A percentile compares a stretch with the other conserved stretches of the same genome.
Evolutionary conservation across 164 flowering plant species (phyloP).

Genomic region (Macadamia tetraphylla): DNA sequence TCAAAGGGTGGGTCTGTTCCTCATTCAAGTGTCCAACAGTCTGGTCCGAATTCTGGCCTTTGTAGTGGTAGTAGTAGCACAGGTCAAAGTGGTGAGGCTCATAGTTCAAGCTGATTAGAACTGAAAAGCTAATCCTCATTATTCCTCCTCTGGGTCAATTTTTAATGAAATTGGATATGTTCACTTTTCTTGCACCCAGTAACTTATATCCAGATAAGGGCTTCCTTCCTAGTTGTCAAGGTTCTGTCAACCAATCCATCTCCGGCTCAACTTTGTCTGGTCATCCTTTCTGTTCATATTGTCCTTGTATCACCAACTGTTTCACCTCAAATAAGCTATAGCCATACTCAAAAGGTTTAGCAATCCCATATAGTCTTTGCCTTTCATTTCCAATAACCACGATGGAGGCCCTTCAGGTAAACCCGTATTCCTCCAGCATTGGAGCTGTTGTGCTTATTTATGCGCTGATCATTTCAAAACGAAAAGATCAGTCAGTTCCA

Average conservation of each 20-base stretch:
- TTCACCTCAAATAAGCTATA: constrained; percentile 46
- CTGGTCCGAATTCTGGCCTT: constrained; percentile 38
- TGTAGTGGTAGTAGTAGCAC: constrained; percentile 17
- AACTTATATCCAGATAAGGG: constrained; percentile 5
- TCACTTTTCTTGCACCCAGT: background rate
- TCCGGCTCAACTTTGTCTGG: constrained; percentile 16
- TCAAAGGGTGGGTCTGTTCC: constrained; percentile 41
- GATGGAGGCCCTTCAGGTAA: constrained; percentile 13
- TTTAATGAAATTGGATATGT: constrained; percentile 11
- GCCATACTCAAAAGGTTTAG: constrained; percentile 23
- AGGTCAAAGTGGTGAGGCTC: constrained; percentile 28
- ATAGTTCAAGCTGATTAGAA: constrained; percentile 28
- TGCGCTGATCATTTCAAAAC: constrained; percentile 20
- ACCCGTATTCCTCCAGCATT: constrained; percentile 8
- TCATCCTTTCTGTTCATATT: constrained; percentile 32
- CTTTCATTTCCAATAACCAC: constrained; percentile 29
- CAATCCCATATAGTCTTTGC: constrained; percentile 26
- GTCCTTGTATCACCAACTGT: constrained; percentile 15
- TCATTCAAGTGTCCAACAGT: constrained; percentile 33
- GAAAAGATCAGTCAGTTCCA: constrained; percentile 17
- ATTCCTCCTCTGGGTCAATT: constrained; percentile 9
- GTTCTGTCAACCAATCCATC: constrained; percentile 25
- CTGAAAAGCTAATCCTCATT: constrained; percentile 11
- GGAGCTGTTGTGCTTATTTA: constrained; percentile 23
- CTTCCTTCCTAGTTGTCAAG: constrained; percentile 14